Evolutionary conservation across 129 eudicot species (phyloP), one percentile per base, ranked within the genome.

Genomic region (Chrysanthemum makinoi): DNA sequence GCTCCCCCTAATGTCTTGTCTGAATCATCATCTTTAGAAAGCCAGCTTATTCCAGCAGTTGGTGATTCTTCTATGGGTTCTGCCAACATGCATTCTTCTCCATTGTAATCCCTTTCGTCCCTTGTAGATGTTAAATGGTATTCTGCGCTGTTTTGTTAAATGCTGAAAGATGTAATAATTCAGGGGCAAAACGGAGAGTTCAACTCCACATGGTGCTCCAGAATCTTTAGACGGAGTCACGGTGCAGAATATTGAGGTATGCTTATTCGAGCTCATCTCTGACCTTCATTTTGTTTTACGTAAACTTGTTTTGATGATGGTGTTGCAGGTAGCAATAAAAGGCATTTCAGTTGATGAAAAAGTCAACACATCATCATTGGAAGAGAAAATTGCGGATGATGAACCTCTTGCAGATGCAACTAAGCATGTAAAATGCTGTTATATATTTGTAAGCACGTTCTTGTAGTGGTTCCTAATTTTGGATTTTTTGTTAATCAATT

Each of bases 241-340:
- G 13, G 50, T 65, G 48, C 86, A 75, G 67, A 91, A 89, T 79
- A 71, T 79, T 49, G 98, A 89, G 95, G 98, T 92, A 91, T 61
- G 75, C 24, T 22, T 22, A 22, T 22, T 22, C 24, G 24, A 22
- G 24, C 24, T 22, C 24, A 22, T 22, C 24, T 22, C 24, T 22
- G 24, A 22, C 56, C 76, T 55, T 62, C 24, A 22, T 22, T 22
- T 33, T 33, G 4, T 33, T 33, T 33, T 4, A 33, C 62, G 13
- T 62, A 17, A 47, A 66, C 33, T 16, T 3, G n/a, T 61, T 19
- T 69, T 62, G 35, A 69, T 74, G 68, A 62, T 77, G 58, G 43
- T 18, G 66, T 62, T 59, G 39, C 80, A 94, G 98, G 98, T n/a
- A n/a, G n/a, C n/a, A n/a, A n/a, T n/a, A n/a, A n/a, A n/a, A n/a